phyloP scores from a whole-genome alignment of 140 eudicot species.

The Stevia rebaudiana region DNA sequence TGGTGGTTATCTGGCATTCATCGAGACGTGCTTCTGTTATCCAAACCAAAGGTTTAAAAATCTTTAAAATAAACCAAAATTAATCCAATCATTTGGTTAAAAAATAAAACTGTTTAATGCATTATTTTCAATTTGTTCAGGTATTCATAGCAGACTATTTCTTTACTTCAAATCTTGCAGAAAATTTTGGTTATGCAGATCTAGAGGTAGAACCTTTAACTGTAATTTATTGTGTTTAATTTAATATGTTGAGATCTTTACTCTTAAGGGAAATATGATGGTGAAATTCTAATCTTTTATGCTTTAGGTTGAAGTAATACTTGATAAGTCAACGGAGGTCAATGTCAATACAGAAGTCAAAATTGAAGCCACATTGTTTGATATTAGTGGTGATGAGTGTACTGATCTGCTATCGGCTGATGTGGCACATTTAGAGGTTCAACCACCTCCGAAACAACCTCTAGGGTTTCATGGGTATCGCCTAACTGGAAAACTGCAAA shows the following conservation, averaged over 20 bases:
- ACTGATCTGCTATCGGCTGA: constrained; percentile 44
- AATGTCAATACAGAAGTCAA: constrained; percentile 41
- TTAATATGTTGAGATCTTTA: background rate
- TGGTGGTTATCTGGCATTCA: constrained; percentile 99
- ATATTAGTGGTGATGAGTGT: constrained; percentile 38
- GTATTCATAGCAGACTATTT: constrained; percentile 85
- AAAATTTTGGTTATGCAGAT: constrained; percentile 54
- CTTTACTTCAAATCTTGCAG: constrained; percentile 61
- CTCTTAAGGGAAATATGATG: constrained; percentile 6
- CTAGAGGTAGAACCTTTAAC: constrained; percentile 46
- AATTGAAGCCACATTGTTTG: constrained; percentile 71
- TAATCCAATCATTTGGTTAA: background rate
- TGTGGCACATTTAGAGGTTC: constrained; percentile 49
- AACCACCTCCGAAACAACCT: constrained; percentile 32
- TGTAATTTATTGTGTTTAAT: background rate
- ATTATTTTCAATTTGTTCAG: constrained; percentile 34
- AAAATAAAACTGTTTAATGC: background rate
- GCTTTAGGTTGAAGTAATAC: constrained; percentile 78
- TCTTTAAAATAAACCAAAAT: background rate
- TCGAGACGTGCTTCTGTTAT: constrained; percentile 84
- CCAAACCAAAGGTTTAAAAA: constrained; percentile 78
- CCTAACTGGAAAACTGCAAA: constrained; percentile 52
- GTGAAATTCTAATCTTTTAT: background rate
- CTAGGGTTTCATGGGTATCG: constrained; percentile 70
- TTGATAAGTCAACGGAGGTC: constrained; percentile 49